Evolutionary conservation across 2,329 filamentous ascomycete genomes (phyloP).

Genomic region (Phyllosticta capitalensis): DNA sequence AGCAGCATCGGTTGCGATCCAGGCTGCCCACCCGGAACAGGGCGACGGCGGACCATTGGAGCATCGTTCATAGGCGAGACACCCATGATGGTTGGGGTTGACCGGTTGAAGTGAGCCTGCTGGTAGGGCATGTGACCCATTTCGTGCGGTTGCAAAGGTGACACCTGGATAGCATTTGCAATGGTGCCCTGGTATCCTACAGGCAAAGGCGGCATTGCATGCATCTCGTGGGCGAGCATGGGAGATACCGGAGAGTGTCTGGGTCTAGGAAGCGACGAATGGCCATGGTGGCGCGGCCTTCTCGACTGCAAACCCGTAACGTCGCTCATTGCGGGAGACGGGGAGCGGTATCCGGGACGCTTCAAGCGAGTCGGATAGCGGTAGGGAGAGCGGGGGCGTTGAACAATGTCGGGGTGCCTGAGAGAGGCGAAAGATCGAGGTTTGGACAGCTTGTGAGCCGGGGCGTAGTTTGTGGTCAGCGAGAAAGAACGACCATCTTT

Average conservation of each 20-base stretch:
- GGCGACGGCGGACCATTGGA: slow-evolving; percentile 12
- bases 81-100: not conserved
- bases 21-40: slow-evolving; percentile 15
- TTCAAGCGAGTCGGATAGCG: slow-evolving; percentile 34
- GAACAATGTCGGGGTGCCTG: slow-evolving; percentile 29
- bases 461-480: slow-evolving; percentile 26
- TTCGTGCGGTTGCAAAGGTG: slow-evolving; percentile 1
- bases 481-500: slow-evolving; percentile 36
- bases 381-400: slow-evolving; percentile 30
- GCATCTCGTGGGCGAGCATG: slow-evolving; percentile 3
- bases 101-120: slow-evolving; percentile 4
- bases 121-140: slow-evolving; percentile 5
- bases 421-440: slow-evolving; percentile 38
- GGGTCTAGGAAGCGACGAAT: slow-evolving; percentile 17
- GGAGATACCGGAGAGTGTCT: slow-evolving; percentile 11
- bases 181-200: not conserved
- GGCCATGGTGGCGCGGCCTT: slow-evolving; percentile 13
- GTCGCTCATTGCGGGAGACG: slow-evolving; percentile 38
- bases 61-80: not conserved
- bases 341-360: slow-evolving; percentile 32
- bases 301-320: slow-evolving; percentile 16
- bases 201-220: not conserved
- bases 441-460: slow-evolving; percentile 28
- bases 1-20: slow-evolving; percentile 13
- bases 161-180: not conserved